Conservation (phyloP, 257 asterid species). For the Capsicum chinense region DNA sequence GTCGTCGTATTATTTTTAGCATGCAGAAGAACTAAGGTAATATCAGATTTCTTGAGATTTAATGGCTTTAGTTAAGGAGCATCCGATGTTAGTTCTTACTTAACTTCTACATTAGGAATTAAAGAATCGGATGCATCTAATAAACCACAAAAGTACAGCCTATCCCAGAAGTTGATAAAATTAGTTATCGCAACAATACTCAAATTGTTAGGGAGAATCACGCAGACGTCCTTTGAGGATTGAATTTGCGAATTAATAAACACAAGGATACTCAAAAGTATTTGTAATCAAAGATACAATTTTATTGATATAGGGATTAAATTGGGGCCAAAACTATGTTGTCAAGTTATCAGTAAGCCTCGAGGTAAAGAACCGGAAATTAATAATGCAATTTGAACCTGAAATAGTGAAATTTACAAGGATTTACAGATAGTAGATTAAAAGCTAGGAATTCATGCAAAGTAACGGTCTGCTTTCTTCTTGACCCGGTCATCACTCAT, state of each 20-base stretch:
- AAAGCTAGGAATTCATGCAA: constrained; percentile 50
- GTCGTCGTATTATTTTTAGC: background rate
- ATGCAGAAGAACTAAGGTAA: background rate
- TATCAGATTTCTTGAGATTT: background rate
- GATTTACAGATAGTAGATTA: too few relatives aligned
- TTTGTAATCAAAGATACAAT: background rate
- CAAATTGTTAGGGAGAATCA: background rate
- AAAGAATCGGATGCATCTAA: background rate
- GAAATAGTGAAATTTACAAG: too few relatives aligned
- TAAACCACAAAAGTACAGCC: background rate
- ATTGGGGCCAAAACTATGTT: background rate
- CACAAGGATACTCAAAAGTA: background rate
- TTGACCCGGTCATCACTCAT: background rate
- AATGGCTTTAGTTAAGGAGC: background rate
- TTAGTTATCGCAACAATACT: too few relatives aligned
- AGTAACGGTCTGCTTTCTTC: constrained; percentile 95
- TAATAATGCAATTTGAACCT: too few relatives aligned
- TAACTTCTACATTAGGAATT: background rate
- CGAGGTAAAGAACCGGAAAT: background rate
- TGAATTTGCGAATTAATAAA: constrained; percentile 17
- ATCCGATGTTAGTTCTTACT: background rate
- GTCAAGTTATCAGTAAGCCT: background rate
- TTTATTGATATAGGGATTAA: background rate
- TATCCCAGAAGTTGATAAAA: too few relatives aligned
- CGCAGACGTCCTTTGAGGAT: background rate